Percentiles rank a stretch among this genome's conserved stretches.
Evolutionary conservation across 306 rosid species (phyloP).

Genomic region (Senna tora): DNA sequence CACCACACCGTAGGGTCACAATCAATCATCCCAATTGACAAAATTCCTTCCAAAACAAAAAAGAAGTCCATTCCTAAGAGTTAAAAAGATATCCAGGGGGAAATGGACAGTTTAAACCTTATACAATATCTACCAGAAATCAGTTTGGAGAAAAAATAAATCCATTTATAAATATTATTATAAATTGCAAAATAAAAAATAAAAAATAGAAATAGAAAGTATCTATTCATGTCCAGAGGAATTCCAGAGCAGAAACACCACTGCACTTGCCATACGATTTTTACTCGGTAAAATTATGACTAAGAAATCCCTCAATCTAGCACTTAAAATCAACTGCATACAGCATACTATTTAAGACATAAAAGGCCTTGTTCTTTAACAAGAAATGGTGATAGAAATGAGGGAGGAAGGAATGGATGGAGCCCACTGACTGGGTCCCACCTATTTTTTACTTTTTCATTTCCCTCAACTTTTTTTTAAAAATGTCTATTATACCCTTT

Average conservation of each 20-base stretch:
- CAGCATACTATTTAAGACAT: background rate
- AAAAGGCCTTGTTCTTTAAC: too few species aligned
- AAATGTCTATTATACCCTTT: too few species aligned
- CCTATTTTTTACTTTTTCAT: too few species aligned
- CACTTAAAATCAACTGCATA: conserved; percentile 24
- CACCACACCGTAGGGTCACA: background rate
- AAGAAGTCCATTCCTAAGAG: background rate
- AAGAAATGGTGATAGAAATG: too few species aligned
- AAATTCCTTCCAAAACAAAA: conserved; percentile 14
- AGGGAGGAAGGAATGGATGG: too few species aligned
- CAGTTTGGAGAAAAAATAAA: background rate
- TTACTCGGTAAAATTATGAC: background rate
- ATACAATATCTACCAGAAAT: background rate
- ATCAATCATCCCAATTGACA: conserved; percentile 25
- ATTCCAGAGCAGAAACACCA: background rate
- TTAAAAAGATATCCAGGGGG: background rate
- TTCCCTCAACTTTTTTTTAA: too few species aligned
- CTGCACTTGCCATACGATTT: background rate
- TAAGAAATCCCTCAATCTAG: conserved; percentile 17
- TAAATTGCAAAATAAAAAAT: background rate
- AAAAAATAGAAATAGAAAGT: background rate
- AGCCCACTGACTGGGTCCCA: too few species aligned
- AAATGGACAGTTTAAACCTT: background rate
- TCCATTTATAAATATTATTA: background rate
- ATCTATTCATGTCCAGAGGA: too few species aligned